Base-by-base conservation (phyloP, 2,329 filamentous ascomycete species). In the Trichoderma brevicompactum region DNA sequence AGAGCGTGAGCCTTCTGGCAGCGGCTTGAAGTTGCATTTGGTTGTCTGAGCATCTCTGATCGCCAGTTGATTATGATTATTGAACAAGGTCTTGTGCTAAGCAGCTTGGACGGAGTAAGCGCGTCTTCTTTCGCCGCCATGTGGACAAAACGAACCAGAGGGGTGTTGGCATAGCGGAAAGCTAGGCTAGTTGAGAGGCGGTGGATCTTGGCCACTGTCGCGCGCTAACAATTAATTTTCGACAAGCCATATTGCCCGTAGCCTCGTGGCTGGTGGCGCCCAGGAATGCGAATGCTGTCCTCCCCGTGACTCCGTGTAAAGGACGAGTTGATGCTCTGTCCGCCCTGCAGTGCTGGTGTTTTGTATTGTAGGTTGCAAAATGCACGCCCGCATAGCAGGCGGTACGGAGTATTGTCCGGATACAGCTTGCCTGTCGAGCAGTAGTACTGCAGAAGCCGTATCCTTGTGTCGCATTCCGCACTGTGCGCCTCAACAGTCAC, bases 211-310 rank as follows among this genome's bases (percentile, higher is more conserved):
- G 15, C 59, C 41, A 46, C 40, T 63, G 52, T 53, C 52, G 50
- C 46, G 56, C 67, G 64, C 65, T 67, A 68, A 61, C 58, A 68
- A 59, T 68, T 65, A 62, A 68, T 65, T 64, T 58, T 65, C 63
- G 66, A 65, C 52, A 28, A 40, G 56, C 44, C 19, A 32, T 19
- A 49, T 28, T 40, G 28, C 34, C n/a, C 19, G 56, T 19, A 40
- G 56, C 43, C 44, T 49, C 56, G 34, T 40, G 56, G 53, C 40
- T 43, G 38, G 56, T 49, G 56, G 43, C 44, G 44, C 43, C 44
- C 32, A 60, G 41, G 28, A 54, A 54, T 54, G 36, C 15, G 28
- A 36, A n/a, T 12, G 49, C 15, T 53, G 49, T 15, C 23, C 23
- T 28, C 23, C 23, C 23, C 23, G 23, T 28, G 23, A 28, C 23